These are phyloP conservation scores for Zymoseptoria passerinii DNA, from an alignment of 2,329 filamentous ascomycete species.

Conservation along the genomic window DNA sequence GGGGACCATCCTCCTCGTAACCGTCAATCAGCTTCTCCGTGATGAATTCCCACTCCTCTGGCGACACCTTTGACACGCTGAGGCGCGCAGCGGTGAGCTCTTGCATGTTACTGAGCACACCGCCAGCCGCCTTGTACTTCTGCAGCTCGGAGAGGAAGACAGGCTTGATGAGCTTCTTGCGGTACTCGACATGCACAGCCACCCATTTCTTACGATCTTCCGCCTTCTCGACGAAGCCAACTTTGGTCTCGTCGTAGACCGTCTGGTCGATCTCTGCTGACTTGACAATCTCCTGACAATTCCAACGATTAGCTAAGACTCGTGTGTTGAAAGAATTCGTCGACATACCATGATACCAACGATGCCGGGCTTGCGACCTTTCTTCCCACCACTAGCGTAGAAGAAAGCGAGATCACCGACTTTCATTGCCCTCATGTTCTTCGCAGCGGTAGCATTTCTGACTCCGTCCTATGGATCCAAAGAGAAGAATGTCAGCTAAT, in stretches of 20 bases:
- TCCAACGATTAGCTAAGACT: no score
- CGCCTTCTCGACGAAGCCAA: conserved; percentile 78
- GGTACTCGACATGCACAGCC: conserved; percentile 80
- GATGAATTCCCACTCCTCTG: conserved; percentile 58
- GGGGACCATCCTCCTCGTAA: conserved; percentile 15
- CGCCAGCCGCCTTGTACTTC: conserved; percentile 47
- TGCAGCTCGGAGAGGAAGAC: conserved; percentile 65
- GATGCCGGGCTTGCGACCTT: conserved; percentile 59
- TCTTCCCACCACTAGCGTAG: conserved; percentile 89
- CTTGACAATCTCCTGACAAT: conserved; percentile 58
- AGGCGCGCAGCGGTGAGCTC: conserved; percentile 73
- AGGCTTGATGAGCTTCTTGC: conserved; percentile 66
- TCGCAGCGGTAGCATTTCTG: conserved; percentile 55
- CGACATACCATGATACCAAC: conserved; percentile 37
- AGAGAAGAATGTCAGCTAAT: neutral
- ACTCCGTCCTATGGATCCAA: conserved; percentile 23
- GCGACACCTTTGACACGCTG: conserved; percentile 65
- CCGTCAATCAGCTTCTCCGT: conserved; percentile 32
- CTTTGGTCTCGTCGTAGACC: conserved; percentile 61
- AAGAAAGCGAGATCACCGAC: conserved; percentile 90
- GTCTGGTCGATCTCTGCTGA: conserved; percentile 73
- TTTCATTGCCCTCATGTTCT: conserved; percentile 87
- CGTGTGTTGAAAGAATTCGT: no score
- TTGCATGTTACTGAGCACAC: conserved; percentile 54
- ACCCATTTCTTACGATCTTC: conserved; percentile 72